Evolutionary conservation across 2,329 filamentous ascomycete species (phyloP).

Genomic region (Thielaviopsis musarum): DNA sequence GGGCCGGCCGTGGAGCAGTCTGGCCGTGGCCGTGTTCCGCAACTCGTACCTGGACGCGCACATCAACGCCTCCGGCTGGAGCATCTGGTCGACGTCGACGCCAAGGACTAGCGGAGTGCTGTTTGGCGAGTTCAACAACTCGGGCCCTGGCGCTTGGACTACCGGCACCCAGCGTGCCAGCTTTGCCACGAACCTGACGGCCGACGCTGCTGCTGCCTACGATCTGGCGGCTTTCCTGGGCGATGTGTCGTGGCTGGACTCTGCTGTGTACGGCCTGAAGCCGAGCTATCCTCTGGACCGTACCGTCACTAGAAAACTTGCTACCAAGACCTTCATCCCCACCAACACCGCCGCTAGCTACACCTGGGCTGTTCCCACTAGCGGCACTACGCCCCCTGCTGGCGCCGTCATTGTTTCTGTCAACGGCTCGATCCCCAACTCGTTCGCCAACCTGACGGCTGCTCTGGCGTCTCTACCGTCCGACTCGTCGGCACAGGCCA

Average conservation of each 20-base stretch:
- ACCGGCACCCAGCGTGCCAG: slow-evolving; percentile 31
- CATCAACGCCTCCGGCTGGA: slow-evolving; percentile 44
- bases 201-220: slow-evolving; percentile 13
- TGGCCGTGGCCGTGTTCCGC: slow-evolving; percentile 32
- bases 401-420: slow-evolving; percentile 26
- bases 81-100: slow-evolving; percentile 31
- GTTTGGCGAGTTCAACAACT: slow-evolving; percentile 44
- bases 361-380: slow-evolving; percentile 18
- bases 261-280: slow-evolving; percentile 22
- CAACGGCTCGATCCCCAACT: slow-evolving; percentile 15
- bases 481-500: slow-evolving; percentile 18
- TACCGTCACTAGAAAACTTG: background rate
- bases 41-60: slow-evolving; percentile 33
- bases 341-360: background rate
- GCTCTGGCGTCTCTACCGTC: slow-evolving; percentile 15
- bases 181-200: slow-evolving; percentile 22
- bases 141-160: slow-evolving; percentile 31
- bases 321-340: slow-evolving; percentile 5
- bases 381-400: slow-evolving; percentile 23
- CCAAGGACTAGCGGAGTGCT: slow-evolving; percentile 33
- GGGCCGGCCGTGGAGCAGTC: slow-evolving; percentile 30
- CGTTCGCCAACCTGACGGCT: slow-evolving; percentile 18
- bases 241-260: slow-evolving; percentile 25
- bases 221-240: slow-evolving; percentile 23
- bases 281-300: slow-evolving; percentile 20